Evolutionary conservation across 192 early-diverging fungal species (phyloP), one percentile per base, ranked within the genome.

Genomic region (Backusella luteola): DNA sequence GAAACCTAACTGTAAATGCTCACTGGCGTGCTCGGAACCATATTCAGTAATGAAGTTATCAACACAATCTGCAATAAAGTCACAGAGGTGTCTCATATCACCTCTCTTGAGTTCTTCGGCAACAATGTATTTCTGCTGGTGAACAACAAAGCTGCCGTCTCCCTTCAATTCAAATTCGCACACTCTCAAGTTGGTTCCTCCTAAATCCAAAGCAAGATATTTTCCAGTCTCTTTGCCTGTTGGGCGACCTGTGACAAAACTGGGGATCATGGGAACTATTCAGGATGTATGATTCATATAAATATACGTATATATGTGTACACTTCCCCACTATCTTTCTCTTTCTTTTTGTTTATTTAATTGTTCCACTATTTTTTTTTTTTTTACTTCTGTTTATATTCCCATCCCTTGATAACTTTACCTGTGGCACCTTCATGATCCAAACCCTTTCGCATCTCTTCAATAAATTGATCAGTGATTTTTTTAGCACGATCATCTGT

Each of bases 161-260:
- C 95, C 95, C 72, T 88, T 87, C 67, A 99, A 89, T 32, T 85
- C 86, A 23, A 98, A 91, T 75, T 92, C 85, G 85, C 95, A 97
- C 2, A 98, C 95, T 32, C 97, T 93, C 80, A 99, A 88, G 83
- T 99, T 99, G 69, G 96, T 96, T 41, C 97, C 96, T 36, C 97
- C 97, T 32, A 99, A 86, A 81, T 99, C 97, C 46, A 99, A 83
- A 34, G 97, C 96, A n/a, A 99, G 89, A 81, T 89, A 95, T 15
- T 87, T 89, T 34, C 97, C 97, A 29, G 79, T 87, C 73, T 99
- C 97, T 81, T 90, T 85, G 34, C 97, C 97, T 36, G 90, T 93
- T 4, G 96, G 95, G 0, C 90, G 83, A n/a, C 89, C 85, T 49
- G 86, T 84, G 70, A 99, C 94, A 84, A 87, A 97, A 17, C 92